Evolutionary conservation across 2,329 filamentous ascomycete genomes (phyloP).

Genomic region (Lithohypha guttulata): DNA sequence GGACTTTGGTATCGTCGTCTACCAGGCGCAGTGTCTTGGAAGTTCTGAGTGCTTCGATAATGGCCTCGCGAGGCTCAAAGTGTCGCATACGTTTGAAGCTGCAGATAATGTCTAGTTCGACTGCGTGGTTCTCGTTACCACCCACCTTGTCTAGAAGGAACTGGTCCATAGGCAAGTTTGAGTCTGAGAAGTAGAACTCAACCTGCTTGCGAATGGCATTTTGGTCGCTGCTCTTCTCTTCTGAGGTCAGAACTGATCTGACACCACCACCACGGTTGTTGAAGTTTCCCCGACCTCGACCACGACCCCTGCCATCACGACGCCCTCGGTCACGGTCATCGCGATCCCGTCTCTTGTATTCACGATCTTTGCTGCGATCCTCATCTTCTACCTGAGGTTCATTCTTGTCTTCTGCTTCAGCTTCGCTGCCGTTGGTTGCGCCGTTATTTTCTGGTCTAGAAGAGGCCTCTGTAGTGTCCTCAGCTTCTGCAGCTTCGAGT

Average conservation of each 20-base stretch:
- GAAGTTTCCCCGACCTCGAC: conserved; percentile 23
- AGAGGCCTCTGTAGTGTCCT: conserved; percentile 1
- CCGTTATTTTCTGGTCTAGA: conserved; percentile 11
- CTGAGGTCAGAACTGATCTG: conserved; percentile 59
- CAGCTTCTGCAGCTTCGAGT: conserved; percentile 28
- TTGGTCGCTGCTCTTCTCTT: conserved; percentile 64
- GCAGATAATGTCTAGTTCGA: conserved; percentile 66
- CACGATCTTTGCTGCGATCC: conserved; percentile 8
- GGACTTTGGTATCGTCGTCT: conserved; percentile 61
- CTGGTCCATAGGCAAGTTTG: conserved; percentile 79
- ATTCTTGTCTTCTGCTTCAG: conserved; percentile 17
- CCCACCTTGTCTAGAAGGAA: conserved; percentile 71
- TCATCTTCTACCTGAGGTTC: conserved; percentile 15
- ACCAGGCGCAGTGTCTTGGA: conserved; percentile 63
- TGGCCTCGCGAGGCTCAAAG: conserved; percentile 76
- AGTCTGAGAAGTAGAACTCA: conserved; percentile 92
- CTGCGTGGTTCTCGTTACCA: conserved; percentile 69
- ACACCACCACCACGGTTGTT: conserved; percentile 42
- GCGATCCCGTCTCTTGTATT: conserved; percentile 8
- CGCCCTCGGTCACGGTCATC: conserved; percentile 8
- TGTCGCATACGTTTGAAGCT: conserved; percentile 92
- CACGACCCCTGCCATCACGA: conserved; percentile 22
- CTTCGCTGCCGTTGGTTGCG: conserved; percentile 10
- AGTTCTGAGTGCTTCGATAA: conserved; percentile 72
- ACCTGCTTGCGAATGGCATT: conserved; percentile 77